phyloP scores from a whole-genome alignment of 371 early-diverging fungal species.

The Lichtheimia ornata region DNA sequence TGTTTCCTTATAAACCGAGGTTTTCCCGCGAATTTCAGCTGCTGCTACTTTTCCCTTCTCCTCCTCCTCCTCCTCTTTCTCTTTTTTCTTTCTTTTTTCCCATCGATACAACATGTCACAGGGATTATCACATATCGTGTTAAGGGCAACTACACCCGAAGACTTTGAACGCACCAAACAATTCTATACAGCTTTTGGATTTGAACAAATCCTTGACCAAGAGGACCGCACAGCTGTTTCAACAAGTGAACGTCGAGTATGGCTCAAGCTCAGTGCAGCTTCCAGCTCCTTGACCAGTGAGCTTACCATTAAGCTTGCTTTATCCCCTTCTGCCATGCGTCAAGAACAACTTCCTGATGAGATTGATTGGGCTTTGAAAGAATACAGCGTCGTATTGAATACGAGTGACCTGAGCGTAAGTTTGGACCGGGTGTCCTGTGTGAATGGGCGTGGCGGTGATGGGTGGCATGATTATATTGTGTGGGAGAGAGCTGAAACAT shows the following conservation, averaged over 20 bases:
- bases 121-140: constrained; percentile 61
- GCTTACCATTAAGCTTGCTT: constrained; percentile 35
- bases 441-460: too few species aligned
- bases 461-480: constrained; percentile 25
- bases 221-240: not conserved
- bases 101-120: constrained; percentile 12
- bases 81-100: constrained; percentile 7
- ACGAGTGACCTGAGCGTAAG: constrained; percentile 33
- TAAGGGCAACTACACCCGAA: constrained; percentile 43
- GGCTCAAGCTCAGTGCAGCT: constrained; percentile 48
- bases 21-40: constrained; percentile 18
- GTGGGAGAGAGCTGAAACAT: not conserved
- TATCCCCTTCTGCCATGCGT: constrained; percentile 39
- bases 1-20: not conserved
- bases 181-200: constrained; percentile 66
- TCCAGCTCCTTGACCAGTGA: constrained; percentile 22
- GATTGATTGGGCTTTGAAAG: constrained; percentile 36
- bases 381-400: constrained; percentile 33
- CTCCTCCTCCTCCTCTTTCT: not conserved
- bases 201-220: constrained; percentile 29
- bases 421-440: constrained; percentile 35
- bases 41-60: not conserved
- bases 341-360: constrained; percentile 21
- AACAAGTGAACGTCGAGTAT: constrained; percentile 25
- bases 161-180: constrained; percentile 37